phyloP scores from a whole-genome alignment of 2,329 filamentous ascomycete species.

The Ceratocystis variospora region DNA sequence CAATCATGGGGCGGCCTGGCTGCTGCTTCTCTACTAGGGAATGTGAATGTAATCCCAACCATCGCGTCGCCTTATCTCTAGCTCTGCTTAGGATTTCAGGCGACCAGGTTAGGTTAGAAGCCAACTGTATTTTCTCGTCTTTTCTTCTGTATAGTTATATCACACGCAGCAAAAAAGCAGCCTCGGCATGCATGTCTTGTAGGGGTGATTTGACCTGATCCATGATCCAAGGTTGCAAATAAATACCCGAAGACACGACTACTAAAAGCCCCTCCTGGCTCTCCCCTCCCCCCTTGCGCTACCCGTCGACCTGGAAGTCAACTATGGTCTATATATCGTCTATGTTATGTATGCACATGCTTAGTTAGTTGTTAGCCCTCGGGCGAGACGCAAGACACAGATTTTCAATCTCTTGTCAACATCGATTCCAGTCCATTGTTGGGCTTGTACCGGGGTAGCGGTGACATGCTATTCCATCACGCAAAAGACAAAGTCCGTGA shows the following conservation, averaged over 20 bases:
- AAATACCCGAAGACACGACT: not conserved
- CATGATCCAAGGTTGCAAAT: not conserved
- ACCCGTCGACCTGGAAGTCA: not conserved
- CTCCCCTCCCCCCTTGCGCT: not conserved
- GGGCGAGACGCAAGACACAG: not conserved
- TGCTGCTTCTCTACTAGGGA: not conserved
- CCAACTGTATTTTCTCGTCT: not conserved
- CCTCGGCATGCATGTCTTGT: not conserved
- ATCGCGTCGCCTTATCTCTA: not conserved
- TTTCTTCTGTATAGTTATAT: not conserved
- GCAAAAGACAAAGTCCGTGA: not conserved
- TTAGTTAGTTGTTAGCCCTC: not conserved
- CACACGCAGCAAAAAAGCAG: not conserved
- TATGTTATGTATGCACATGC: not conserved
- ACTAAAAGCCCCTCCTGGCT: not conserved
- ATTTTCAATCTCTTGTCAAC: not conserved
- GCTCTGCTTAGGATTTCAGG: not conserved
- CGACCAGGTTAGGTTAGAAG: not conserved
- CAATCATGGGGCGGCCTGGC: not conserved
- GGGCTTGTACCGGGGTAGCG: not conserved
- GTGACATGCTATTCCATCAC: not conserved
- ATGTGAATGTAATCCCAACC: not conserved
- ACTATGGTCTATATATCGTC: not conserved
- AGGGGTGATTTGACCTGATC: not conserved
- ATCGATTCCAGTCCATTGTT: not conserved